A percentile compares a stretch with the other conserved stretches of the same genome.
phyloP scores from a whole-genome alignment of 352 stramenopile genomes.

The Halophytophthora polymorphica region DNA sequence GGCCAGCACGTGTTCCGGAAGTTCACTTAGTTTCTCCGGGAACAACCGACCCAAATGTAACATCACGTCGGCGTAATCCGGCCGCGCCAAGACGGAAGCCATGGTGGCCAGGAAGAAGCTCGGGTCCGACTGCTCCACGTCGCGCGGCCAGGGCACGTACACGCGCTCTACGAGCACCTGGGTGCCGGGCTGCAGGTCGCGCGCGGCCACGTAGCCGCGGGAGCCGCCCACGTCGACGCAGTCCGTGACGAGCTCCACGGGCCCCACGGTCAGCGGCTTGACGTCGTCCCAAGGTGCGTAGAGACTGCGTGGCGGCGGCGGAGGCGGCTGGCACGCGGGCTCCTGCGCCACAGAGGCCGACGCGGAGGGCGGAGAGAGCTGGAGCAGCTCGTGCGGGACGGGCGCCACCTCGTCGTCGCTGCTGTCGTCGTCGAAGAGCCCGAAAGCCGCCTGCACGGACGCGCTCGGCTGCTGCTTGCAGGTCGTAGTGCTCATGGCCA shows the following conservation, averaged over 20 bases:
- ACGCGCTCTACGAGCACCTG: conserved; percentile 89
- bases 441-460: conserved; percentile 67
- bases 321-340: conserved; percentile 1
- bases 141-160: conserved; percentile 86
- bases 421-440: conserved; percentile 82
- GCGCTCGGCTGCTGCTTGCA: conserved; percentile 29
- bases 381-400: conserved; percentile 20
- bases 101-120: conserved; percentile 90
- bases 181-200: conserved; percentile 82
- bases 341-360: conserved; percentile 2
- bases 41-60: conserved; percentile 81
- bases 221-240: conserved; percentile 65
- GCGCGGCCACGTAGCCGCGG: conserved; percentile 85
- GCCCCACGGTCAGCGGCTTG: conserved; percentile 76
- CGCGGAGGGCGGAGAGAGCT: conserved; percentile 11
- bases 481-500: conserved; percentile 10
- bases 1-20: conserved; percentile 51
- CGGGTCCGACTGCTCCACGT: conserved; percentile 75
- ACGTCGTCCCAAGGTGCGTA: conserved; percentile 75
- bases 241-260: conserved; percentile 66
- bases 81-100: conserved; percentile 66
- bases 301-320: conserved; percentile 28
- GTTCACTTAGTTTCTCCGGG: conserved; percentile 76
- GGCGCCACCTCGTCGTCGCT: conserved; percentile 44
- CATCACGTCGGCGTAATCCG: conserved; percentile 70